Evolutionary conservation across 768 basidiomycete genomes (phyloP).

Genomic region (Boletus rubropictus): DNA sequence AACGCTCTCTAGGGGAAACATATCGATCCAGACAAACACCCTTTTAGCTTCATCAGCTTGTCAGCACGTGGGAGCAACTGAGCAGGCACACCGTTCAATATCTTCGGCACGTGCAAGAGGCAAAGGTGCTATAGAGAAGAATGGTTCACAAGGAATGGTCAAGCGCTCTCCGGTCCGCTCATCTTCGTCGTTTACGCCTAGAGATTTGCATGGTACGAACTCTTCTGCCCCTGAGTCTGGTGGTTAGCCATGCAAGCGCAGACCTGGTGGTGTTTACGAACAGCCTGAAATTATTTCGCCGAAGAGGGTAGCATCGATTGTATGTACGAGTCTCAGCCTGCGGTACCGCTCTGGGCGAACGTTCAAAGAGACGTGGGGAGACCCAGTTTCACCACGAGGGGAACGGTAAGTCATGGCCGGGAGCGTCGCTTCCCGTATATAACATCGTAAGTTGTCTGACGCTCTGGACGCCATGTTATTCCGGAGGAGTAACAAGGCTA

Average conservation of each 20-base stretch:
- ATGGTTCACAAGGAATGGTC: conserved; percentile 40
- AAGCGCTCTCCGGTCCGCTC: conserved; percentile 35
- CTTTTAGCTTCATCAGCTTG: conserved; percentile 26
- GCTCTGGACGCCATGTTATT: conserved; percentile 28
- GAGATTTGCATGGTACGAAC: conserved; percentile 31
- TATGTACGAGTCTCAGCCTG: conserved; percentile 45
- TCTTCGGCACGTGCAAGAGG: conserved; percentile 37
- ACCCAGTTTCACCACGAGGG: conserved; percentile 29
- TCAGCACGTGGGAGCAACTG: not conserved
- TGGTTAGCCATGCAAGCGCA: conserved; percentile 3
- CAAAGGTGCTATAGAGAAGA: conserved; percentile 32
- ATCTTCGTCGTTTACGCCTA: conserved; percentile 37
- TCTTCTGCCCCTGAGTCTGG: conserved; percentile 35
- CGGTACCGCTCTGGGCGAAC: conserved; percentile 47
- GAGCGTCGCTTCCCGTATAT: conserved; percentile 43
- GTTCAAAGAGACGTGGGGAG: conserved; percentile 21
- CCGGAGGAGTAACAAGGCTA: not conserved
- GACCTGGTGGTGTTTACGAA: conserved; percentile 21
- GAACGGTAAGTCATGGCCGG: conserved; percentile 37
- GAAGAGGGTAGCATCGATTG: conserved; percentile 29
- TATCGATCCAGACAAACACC: conserved; percentile 44
- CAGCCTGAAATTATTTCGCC: conserved; percentile 34
- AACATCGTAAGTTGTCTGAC: conserved; percentile 41
- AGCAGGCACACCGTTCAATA: conserved; percentile 37
- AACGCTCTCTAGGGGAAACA: conserved; percentile 47